Evolutionary conservation across 2,329 filamentous ascomycete genomes (phyloP), one percentile per base, ranked within the genome.

Genomic region (Cadophora sp.): DNA sequence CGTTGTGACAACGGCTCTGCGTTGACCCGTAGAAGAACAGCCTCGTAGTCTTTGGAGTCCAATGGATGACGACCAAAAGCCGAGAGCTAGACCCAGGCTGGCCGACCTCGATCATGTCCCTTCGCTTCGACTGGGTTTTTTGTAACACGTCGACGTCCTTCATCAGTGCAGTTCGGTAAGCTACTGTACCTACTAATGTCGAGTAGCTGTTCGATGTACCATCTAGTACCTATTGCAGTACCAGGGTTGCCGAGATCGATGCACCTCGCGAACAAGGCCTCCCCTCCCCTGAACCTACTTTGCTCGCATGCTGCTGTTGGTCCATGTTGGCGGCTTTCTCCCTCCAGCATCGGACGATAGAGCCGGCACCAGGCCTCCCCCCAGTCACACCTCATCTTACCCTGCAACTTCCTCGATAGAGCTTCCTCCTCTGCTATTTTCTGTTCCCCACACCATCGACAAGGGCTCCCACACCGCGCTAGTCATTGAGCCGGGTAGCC

Each of bases 271-370:
- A 73, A 71, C 67, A 67, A 63, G 68, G 62, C 60, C n/a, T 31
- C 22, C 48, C 59, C 53, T 63, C 56, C 62, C 61, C 65, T 66
- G 43, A 16, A 37, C 34, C 22, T 59, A 14, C 60, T 64, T 56
- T 64, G 37, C 68, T 65, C 65, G 62, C 55, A 59, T 60, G 63
- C 55, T 71, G 67, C 67, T 72, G 70, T 64, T 70, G 64, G 64
- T 70, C 68, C 67, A 68, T 69, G 37, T 50, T 70, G 68, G 40
- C 66, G 75, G 73, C 73, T 73, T 75, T 72, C 72, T 75, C 71
- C 69, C 72, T 75, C 71, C 69, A 73, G 72, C 71, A 75, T 77
- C 75, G 75, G 75, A 77, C 76, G 75, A 76, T 73, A 75, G 71
- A 74, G 71, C 73, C 74, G 73, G 73, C 71, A 76, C 60, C 70